phyloP scores from a whole-genome alignment of 495 filamentous ascomycete species.

The Aspergillus baeticus region DNA sequence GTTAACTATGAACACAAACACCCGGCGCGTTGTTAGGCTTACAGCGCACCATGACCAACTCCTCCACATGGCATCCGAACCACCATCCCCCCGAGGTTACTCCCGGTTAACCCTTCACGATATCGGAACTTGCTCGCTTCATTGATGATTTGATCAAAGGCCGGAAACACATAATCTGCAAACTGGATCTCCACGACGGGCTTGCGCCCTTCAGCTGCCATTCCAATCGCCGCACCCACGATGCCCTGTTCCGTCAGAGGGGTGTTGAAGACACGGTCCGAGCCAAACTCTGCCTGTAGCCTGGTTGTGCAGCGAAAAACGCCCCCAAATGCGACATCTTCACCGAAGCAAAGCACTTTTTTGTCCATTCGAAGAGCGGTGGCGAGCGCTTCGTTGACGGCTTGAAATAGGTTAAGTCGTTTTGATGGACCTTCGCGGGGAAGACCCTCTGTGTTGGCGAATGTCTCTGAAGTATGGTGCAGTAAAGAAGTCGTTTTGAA shows the following conservation, averaged over 20 bases:
- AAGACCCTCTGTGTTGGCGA: slow-evolving; percentile 59
- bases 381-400: slow-evolving; percentile 85
- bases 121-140: slow-evolving; percentile 94
- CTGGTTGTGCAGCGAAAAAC: slow-evolving; percentile 96
- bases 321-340: slow-evolving; percentile 95
- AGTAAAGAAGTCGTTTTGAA: slow-evolving; percentile 80
- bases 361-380: slow-evolving; percentile 79
- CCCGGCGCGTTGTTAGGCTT: slow-evolving; percentile 22
- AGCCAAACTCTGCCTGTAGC: slow-evolving; percentile 80
- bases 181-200: slow-evolving; percentile 98
- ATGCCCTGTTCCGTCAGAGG: slow-evolving; percentile 94
- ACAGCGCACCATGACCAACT: slow-evolving; percentile 94
- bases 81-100: slow-evolving; percentile 74
- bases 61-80: slow-evolving; percentile 92
- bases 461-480: slow-evolving; percentile 70
- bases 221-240: slow-evolving; percentile 88
- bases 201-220: slow-evolving; percentile 86
- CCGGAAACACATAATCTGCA: slow-evolving; percentile 95
- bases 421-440: slow-evolving; percentile 69
- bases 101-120: slow-evolving; percentile 70
- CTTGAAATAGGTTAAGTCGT: slow-evolving; percentile 87
- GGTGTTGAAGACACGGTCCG: slow-evolving; percentile 95
- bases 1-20: neutral
- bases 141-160: slow-evolving; percentile 97
- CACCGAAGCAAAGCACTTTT: slow-evolving; percentile 86